Conservation (phyloP, 2,329 filamentous ascomycete species). For the Bipolaris victoriae region DNA sequence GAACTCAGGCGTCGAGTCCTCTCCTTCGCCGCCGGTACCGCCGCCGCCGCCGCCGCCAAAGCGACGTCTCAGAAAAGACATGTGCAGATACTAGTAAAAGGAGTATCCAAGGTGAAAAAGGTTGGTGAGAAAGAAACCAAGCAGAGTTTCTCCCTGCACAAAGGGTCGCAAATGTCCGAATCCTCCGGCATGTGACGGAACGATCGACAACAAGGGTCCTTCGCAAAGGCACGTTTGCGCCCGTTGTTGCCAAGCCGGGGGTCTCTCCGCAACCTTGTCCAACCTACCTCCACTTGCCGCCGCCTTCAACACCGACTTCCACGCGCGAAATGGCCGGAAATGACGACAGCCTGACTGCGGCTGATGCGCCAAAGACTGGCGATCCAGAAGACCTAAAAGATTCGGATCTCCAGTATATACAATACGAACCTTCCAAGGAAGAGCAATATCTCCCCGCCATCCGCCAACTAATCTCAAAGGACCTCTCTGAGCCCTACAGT, state of each 20-base stretch:
- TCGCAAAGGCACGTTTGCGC: background rate
- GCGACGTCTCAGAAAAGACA: slow-evolving; percentile 50
- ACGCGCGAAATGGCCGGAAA: slow-evolving; percentile 10
- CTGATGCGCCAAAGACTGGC: background rate
- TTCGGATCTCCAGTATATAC: slow-evolving; percentile 61
- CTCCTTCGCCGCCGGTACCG: slow-evolving; percentile 16
- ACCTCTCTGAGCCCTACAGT: slow-evolving; percentile 96
- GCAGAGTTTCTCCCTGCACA: background rate
- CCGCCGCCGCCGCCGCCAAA: slow-evolving; percentile 39
- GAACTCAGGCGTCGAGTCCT: slow-evolving; percentile 36
- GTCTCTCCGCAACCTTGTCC: slow-evolving; percentile 4
- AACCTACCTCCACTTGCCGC: slow-evolving; percentile 7
- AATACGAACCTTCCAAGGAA: slow-evolving; percentile 66
- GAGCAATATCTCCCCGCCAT: slow-evolving; percentile 80
- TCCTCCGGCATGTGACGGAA: slow-evolving; percentile 21
- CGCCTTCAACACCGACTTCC: background rate
- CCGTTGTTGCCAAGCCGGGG: slow-evolving; percentile 12
- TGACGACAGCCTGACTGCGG: slow-evolving; percentile 3
- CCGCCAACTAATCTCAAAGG: slow-evolving; percentile 89
- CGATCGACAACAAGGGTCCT: slow-evolving; percentile 15
- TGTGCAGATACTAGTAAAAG: slow-evolving; percentile 14
- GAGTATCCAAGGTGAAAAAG: background rate
- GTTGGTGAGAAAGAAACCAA: background rate
- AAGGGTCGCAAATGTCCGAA: slow-evolving; percentile 3
- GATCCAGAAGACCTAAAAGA: slow-evolving; percentile 7